phyloP scores from a whole-genome alignment of 139 green algal species.

The Ulvella scutata region DNA sequence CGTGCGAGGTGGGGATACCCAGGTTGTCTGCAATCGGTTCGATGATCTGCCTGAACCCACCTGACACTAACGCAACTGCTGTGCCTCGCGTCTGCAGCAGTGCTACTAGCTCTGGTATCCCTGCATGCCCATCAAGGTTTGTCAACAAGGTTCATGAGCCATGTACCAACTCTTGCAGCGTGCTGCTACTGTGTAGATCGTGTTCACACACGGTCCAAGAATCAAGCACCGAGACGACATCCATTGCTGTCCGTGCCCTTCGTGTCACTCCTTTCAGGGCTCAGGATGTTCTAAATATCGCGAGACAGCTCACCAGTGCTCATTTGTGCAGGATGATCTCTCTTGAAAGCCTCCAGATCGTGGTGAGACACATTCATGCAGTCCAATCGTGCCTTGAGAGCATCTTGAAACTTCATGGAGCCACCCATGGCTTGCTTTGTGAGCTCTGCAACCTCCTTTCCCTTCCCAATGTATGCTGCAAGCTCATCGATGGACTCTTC shows the following conservation, averaged over 20 bases:
- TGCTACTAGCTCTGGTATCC: constrained; percentile 76
- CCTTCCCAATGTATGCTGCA: constrained; percentile 74
- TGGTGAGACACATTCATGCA: constrained; percentile 58
- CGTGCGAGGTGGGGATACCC: constrained; percentile 53
- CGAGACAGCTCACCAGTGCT: constrained; percentile 35
- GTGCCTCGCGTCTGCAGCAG: constrained; percentile 38
- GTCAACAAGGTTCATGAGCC: background rate
- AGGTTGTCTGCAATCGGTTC: constrained; percentile 79
- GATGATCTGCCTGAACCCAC: constrained; percentile 86
- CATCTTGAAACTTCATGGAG: constrained; percentile 74
- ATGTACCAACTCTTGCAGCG: too few species aligned
- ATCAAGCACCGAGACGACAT: too few species aligned
- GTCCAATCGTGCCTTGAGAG: constrained; percentile 55
- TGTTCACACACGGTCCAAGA: too few species aligned
- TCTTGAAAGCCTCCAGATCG: constrained; percentile 52
- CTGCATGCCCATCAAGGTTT: constrained; percentile 14
- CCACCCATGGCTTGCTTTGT: constrained; percentile 86
- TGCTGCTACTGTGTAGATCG: too few species aligned
- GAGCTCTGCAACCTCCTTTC: constrained; percentile 70
- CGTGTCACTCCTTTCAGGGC: too few species aligned
- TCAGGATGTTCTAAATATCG: too few species aligned
- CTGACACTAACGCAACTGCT: constrained; percentile 86
- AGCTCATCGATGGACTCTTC: constrained; percentile 97
- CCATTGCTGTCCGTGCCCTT: too few species aligned
- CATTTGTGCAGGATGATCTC: constrained; percentile 45